Percentiles rank a stretch among this genome's conserved stretches.
Evolutionary conservation across 2,329 filamentous ascomycete genomes (phyloP).

Genomic region (Botrytis paeoniae): DNA sequence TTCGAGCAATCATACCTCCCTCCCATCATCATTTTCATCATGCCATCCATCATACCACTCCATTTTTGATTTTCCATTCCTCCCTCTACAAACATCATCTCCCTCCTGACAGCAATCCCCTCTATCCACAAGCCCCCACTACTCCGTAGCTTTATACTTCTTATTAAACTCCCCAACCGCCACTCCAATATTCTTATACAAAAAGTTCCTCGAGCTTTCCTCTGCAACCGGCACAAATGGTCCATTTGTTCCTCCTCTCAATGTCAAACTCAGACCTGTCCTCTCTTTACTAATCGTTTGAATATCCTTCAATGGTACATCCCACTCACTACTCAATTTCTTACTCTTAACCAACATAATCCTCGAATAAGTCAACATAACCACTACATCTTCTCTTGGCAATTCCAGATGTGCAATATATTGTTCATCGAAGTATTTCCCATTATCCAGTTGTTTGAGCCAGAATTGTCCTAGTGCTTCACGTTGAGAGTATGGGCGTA

Average conservation of each 20-base stretch:
- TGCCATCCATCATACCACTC: not conserved
- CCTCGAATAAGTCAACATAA: constrained; percentile 81
- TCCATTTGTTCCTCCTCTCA: constrained; percentile 88
- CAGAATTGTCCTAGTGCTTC: constrained; percentile 97
- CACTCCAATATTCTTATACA: constrained; percentile 64
- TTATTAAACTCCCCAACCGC: constrained; percentile 67
- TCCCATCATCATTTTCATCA: constrained; percentile 8
- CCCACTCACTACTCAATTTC: constrained; percentile 88
- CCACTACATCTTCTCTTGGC: constrained; percentile 80
- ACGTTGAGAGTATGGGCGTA: constrained; percentile 89
- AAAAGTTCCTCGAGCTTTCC: constrained; percentile 65
- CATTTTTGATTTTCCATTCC: not conserved
- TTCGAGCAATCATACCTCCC: not conserved
- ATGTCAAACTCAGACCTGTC: constrained; percentile 83
- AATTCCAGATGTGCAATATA: constrained; percentile 97
- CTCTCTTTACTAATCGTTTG: constrained; percentile 97
- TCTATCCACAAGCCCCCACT: constrained; percentile 33
- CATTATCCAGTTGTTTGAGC: constrained; percentile 97
- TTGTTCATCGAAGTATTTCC: constrained; percentile 94
- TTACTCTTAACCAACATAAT: constrained; percentile 90
- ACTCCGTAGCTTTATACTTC: constrained; percentile 44
- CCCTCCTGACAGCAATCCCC: no score
- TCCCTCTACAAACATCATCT: constrained; percentile 35
- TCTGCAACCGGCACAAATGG: constrained; percentile 94
- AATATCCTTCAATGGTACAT: constrained; percentile 90